phyloP scores from a whole-genome alignment of 2,329 filamentous ascomycete species.

The Alternaria atra region DNA sequence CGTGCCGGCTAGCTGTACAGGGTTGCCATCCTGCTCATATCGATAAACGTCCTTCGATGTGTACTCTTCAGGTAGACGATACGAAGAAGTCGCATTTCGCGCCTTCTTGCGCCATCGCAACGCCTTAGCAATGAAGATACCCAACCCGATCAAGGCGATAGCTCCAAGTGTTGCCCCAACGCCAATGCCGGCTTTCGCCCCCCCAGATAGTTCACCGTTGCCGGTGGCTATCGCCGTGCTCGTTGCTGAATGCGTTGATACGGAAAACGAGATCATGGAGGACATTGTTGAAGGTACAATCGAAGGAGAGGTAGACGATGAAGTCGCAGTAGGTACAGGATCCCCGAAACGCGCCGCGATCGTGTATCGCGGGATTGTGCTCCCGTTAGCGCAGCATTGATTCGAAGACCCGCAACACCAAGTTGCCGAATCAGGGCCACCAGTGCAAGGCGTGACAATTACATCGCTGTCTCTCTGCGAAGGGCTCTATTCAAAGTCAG shows the following conservation, averaged over 20 bases:
- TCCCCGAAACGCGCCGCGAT: slow-evolving; percentile 16
- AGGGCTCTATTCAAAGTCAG: background rate
- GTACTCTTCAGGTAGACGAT: background rate
- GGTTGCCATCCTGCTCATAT: background rate
- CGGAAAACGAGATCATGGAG: background rate
- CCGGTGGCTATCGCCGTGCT: background rate
- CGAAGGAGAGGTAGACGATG: background rate
- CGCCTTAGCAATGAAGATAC: slow-evolving; percentile 16
- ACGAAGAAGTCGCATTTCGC: background rate
- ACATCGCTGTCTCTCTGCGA: background rate
- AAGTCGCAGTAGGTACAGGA: slow-evolving; percentile 4
- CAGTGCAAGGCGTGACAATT: background rate
- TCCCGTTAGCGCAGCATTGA: slow-evolving; percentile 5
- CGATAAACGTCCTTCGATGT: background rate
- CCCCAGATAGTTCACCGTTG: background rate
- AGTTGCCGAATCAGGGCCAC: background rate
- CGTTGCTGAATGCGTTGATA: background rate
- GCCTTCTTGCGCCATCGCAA: slow-evolving; percentile 17
- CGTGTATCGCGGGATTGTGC: slow-evolving; percentile 4
- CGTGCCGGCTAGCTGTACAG: slow-evolving; percentile 6
- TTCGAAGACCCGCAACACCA: background rate
- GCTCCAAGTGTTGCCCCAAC: slow-evolving; percentile 9
- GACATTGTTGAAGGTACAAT: background rate
- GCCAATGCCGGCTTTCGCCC: slow-evolving; percentile 13
- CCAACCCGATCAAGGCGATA: slow-evolving; percentile 10